These are phyloP conservation scores for Solanum tarapatanum DNA, from an alignment of 257 asterid species.

Conservation along the genomic window DNA sequence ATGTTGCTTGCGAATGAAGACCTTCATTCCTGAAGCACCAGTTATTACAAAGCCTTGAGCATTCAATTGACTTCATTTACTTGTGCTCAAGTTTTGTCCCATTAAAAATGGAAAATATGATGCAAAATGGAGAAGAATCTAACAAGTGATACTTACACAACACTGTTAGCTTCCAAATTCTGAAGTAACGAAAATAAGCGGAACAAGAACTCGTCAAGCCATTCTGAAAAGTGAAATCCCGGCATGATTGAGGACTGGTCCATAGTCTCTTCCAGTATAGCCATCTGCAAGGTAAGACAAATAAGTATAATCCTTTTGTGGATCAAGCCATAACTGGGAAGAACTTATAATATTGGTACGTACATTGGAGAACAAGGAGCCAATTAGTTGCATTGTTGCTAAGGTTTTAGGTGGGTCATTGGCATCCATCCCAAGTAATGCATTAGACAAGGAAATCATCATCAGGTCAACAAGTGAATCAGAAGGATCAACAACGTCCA, in stretches of 20 bases:
- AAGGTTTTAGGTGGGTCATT: conserved; percentile 98
- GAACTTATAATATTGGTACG: conserved; percentile 14
- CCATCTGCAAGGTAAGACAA: conserved; percentile 56
- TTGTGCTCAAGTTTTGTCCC: not conserved
- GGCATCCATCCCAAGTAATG: conserved; percentile 98
- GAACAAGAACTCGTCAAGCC: conserved; percentile 97
- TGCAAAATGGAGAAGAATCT: conserved; percentile 16
- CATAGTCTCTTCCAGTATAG: conserved; percentile 60
- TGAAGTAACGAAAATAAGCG: conserved; percentile 90
- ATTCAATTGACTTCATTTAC: not conserved
- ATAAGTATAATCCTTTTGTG: conserved; percentile 15
- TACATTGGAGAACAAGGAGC: conserved; percentile 91
- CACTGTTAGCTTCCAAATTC: conserved; percentile 88
- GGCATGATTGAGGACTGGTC: conserved; percentile 47
- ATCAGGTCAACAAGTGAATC: conserved; percentile 72
- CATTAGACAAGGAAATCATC: conserved; percentile 74
- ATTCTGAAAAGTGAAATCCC: conserved; percentile 71
- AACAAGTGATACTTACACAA: conserved; percentile 50
- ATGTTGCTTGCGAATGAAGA: conserved; percentile 46
- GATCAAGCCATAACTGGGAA: not conserved
- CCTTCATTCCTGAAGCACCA: conserved; percentile 82
- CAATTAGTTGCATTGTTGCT: conserved; percentile 95
- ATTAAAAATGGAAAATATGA: not conserved
- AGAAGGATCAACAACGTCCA: conserved; percentile 29
- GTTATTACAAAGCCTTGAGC: not conserved